Percentiles rank a stretch among this genome's conserved stretches.
phyloP scores from a whole-genome alignment of 306 rosid genomes.

The Acacia crassicarpa region DNA sequence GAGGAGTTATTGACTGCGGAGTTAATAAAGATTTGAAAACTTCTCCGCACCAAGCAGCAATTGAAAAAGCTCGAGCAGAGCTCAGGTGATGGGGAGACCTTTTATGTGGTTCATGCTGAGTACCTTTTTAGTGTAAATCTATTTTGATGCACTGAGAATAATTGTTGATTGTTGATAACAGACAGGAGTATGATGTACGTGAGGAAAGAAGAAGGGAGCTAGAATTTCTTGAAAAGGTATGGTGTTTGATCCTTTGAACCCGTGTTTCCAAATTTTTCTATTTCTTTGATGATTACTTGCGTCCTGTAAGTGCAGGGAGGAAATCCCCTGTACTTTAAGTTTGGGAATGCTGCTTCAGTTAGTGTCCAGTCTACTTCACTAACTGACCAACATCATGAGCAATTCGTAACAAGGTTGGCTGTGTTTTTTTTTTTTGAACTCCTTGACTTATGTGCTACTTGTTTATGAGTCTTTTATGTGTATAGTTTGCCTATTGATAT shows the following conservation, averaged over 20 bases:
- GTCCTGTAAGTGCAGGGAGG: constrained; percentile 67
- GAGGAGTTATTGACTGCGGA: constrained; percentile 91
- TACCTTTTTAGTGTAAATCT: not conserved
- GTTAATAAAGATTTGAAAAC: constrained; percentile 68
- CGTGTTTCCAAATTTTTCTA: constrained; percentile 12
- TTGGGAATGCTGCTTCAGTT: constrained; percentile 71
- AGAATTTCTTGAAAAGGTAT: constrained; percentile 88
- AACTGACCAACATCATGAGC: constrained; percentile 77
- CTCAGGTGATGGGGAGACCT: constrained; percentile 60
- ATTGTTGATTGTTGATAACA: constrained; percentile 43
- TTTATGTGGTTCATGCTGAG: constrained; percentile 25
- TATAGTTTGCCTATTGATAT: not conserved
- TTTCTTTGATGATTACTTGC: constrained; percentile 23
- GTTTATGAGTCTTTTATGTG: constrained; percentile 15
- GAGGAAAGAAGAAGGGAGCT: constrained; percentile 88
- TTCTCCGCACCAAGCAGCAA: constrained; percentile 74
- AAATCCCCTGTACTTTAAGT: constrained; percentile 77
- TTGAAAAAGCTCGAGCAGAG: constrained; percentile 84
- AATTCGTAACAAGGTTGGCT: constrained; percentile 64
- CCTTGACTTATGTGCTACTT: constrained; percentile 7
- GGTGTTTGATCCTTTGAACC: constrained; percentile 28
- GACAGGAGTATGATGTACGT: constrained; percentile 80
- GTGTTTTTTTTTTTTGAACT: not conserved
- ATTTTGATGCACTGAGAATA: constrained; percentile 17
- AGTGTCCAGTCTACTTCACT: constrained; percentile 88